Evolutionary conservation across 257 asterid species (phyloP).

Genomic region (Coffea eugenioides): DNA sequence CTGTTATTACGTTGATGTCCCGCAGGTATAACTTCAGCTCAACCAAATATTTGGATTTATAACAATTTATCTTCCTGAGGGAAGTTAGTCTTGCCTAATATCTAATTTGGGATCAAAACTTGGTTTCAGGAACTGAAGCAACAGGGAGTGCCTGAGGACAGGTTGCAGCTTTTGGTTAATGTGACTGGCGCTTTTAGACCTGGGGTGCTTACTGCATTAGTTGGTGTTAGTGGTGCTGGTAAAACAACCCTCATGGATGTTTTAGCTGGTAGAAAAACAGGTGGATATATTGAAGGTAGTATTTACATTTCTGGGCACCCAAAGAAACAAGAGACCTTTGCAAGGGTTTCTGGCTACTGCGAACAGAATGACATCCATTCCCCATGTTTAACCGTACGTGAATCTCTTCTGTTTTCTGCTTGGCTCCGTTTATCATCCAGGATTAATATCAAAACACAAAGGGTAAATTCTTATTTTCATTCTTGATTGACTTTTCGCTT

Average conservation of each 20-base stretch:
- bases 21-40: constrained; percentile 32
- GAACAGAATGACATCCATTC: constrained; percentile 94
- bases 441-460: constrained; percentile 75
- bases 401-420: constrained; percentile 90
- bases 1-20: constrained; percentile 86
- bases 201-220: constrained; percentile 91
- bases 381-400: constrained; percentile 84
- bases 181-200: constrained; percentile 94
- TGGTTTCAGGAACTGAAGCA: constrained; percentile 81
- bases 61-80: neutral
- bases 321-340: constrained; percentile 88
- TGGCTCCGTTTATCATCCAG: constrained; percentile 79
- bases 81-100: neutral
- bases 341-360: constrained; percentile 94
- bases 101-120: neutral
- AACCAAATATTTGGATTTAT: constrained; percentile 28
- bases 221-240: constrained; percentile 97
- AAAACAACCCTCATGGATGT: constrained; percentile 99
- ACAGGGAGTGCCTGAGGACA: constrained; percentile 76
- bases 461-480: constrained; percentile 44
- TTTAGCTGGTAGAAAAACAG: constrained; percentile 92
- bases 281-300: constrained; percentile 83
- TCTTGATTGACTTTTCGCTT: neutral
- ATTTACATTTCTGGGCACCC: constrained; percentile 80
- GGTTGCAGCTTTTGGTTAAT: constrained; percentile 65